A percentile compares a stretch with the other conserved stretches of the same genome.
Evolutionary conservation across 1,284 basidiomycete species (phyloP).

Genomic region (Somion occarium): DNA sequence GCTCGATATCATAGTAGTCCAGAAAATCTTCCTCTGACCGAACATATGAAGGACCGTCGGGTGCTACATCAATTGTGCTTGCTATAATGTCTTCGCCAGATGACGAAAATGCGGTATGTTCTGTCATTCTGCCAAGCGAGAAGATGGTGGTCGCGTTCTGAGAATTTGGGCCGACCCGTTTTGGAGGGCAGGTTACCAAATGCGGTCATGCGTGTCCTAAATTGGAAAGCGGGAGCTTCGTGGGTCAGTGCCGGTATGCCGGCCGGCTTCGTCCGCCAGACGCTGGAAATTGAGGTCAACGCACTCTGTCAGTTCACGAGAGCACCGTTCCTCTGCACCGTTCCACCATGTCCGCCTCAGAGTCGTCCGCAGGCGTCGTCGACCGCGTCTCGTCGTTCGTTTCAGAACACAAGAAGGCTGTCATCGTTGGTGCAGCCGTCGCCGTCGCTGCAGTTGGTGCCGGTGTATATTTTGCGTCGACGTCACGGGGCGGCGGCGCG

Average conservation of each 20-base stretch:
- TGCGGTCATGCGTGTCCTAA: background rate
- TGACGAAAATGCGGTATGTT: constrained; percentile 42
- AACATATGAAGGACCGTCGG: constrained; percentile 31
- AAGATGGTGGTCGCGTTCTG: too few relatives aligned
- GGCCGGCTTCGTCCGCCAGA: background rate
- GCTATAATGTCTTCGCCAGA: constrained; percentile 59
- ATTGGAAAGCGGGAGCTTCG: background rate
- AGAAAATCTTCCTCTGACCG: constrained; percentile 37
- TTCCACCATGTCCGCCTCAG: constrained; percentile 27
- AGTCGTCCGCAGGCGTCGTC: constrained; percentile 30
- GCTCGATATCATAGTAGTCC: constrained; percentile 59
- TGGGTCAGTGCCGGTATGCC: background rate
- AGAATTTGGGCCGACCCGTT: too few relatives aligned
- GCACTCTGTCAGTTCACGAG: too few relatives aligned
- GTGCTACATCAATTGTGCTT: constrained; percentile 42
- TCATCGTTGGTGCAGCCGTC: constrained; percentile 66
- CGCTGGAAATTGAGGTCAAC: too few relatives aligned
- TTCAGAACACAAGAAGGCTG: constrained; percentile 67
- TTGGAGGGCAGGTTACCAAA: background rate
- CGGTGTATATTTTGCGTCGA: constrained; percentile 72
- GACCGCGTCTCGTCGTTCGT: constrained; percentile 70
- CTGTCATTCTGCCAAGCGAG: constrained; percentile 22
- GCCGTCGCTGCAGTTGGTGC: constrained; percentile 74
- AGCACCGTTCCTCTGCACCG: too few relatives aligned
- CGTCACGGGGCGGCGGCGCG: constrained; percentile 33